Conservation (phyloP, 2,329 filamentous ascomycete species). For the Alternaria atra region DNA sequence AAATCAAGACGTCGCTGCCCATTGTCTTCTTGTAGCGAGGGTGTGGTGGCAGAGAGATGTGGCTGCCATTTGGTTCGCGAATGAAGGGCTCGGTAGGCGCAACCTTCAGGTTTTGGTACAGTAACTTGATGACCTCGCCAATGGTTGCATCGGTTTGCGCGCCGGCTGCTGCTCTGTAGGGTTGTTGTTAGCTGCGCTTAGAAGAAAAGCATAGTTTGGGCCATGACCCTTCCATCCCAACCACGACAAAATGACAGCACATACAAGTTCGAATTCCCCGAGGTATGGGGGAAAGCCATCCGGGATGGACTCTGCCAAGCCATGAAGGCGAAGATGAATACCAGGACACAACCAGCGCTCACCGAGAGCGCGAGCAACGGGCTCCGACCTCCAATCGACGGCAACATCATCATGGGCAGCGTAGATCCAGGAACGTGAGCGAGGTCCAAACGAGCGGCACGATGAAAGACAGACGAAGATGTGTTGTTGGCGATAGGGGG, state of each 20-base stretch:
- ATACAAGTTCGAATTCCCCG: constrained; percentile 40
- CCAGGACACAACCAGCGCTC: constrained; percentile 41
- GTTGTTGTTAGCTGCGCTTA: constrained; percentile 22
- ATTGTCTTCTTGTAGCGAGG: constrained; percentile 45
- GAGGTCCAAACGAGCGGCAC: constrained; percentile 19
- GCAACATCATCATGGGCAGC: constrained; percentile 40
- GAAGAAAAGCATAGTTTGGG: not conserved
- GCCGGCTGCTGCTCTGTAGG: constrained; percentile 32
- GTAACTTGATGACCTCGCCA: constrained; percentile 43
- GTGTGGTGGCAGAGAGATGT: constrained; percentile 40
- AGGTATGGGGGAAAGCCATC: constrained; percentile 32
- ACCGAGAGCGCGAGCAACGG: constrained; percentile 44
- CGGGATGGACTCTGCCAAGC: constrained; percentile 44
- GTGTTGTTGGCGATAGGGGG: constrained; percentile 23
- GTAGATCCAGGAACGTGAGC: constrained; percentile 10
- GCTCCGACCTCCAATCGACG: constrained; percentile 41
- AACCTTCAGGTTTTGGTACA: constrained; percentile 44
- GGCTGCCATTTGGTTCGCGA: constrained; percentile 43
- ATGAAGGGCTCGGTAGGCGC: constrained; percentile 40
- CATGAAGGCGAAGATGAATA: constrained; percentile 48
- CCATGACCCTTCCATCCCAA: not conserved
- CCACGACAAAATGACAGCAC: constrained; percentile 12
- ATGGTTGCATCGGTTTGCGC: constrained; percentile 38
- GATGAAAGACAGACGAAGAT: constrained; percentile 5
- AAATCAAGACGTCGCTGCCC: constrained; percentile 46